Conservation (phyloP, 495 filamentous ascomycete genomes). For the Evernia prunastri region DNA sequence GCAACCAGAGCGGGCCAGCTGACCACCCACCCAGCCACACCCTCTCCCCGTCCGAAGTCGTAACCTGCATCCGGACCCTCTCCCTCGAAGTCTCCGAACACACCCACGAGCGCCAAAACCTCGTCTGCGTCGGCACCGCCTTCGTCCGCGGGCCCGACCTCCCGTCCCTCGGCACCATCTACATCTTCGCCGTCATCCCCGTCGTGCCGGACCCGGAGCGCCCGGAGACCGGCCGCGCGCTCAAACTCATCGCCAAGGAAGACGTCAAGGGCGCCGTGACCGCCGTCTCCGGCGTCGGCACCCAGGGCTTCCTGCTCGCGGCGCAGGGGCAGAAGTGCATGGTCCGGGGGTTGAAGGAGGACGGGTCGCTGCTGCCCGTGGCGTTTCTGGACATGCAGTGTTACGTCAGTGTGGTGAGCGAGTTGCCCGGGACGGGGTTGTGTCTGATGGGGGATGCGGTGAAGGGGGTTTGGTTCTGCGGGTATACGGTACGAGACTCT, state of each 20-base stretch:
- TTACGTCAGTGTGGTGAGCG: constrained; percentile 76
- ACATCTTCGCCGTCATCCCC: constrained; percentile 84
- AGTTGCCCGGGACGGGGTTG: constrained; percentile 66
- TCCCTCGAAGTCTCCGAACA: constrained; percentile 84
- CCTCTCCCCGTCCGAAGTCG: constrained; percentile 63
- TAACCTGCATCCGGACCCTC: constrained; percentile 75
- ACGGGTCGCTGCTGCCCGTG: constrained; percentile 82
- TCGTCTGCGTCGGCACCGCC: constrained; percentile 80
- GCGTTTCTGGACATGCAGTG: constrained; percentile 98
- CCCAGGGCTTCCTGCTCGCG: constrained; percentile 81
- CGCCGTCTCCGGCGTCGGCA: constrained; percentile 78
- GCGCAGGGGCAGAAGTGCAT: constrained; percentile 96
- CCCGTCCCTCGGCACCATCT: constrained; percentile 73
- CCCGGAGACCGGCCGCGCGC: constrained; percentile 73
- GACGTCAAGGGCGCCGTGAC: constrained; percentile 93
- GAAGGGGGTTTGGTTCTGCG: constrained; percentile 91
- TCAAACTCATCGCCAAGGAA: constrained; percentile 83
- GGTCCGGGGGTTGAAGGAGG: constrained; percentile 92
- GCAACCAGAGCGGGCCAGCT: background rate
- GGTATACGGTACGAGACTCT: constrained; percentile 60
- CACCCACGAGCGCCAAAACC: constrained; percentile 73
- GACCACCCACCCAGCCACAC: constrained; percentile 32
- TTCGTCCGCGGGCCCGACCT: constrained; percentile 82
- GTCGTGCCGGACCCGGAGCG: constrained; percentile 84
- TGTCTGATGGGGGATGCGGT: constrained; percentile 80